Base-by-base conservation (phyloP, 108 stramenopile species). In the Cylindrotheca fusiformis region DNA sequence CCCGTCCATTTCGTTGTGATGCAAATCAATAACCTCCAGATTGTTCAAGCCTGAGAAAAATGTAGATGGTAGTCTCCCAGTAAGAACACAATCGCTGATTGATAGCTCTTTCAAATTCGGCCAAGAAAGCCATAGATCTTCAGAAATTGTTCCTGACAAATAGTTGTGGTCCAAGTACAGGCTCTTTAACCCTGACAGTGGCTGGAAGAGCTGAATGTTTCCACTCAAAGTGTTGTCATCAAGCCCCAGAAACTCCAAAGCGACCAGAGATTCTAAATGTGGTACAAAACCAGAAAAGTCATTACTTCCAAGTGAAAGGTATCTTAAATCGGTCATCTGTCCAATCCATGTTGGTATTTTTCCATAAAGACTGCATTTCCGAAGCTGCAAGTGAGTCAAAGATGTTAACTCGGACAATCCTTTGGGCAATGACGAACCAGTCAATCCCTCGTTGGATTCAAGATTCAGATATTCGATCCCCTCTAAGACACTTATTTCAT, bases 391-490 rank as follows among this genome's bases (percentile, higher is more conserved):
- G 20, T 73, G 64, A 10, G 56, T 30, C 14, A 72, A 21, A 1
- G 3, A 8, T 21, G 14, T 31, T 63, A 72, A 49, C 1, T 44
- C 33, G 18, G 10, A 3, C 63, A 72, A 51, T 1, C 51, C 48
- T 0, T 0, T 1, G 6, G 71, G 71, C 10, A 72, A 24, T n/a
- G n/a, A 64, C 10, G 63, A 20, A 6, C 71, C 71, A 32, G 22
- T 28, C 0, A 47, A 10, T 27, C 23, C 55, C 1, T 32, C 41
- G 47, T 86, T 86, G 54, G 41, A 56, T 2, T 72, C 47, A 25
- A 86, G 27, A 29, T 67, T 55, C 48, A 86, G 8, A 28, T 71
- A 57, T 17, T 60, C 58, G 49, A 86, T 54, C 5, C 62, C 30
- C 25, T 48, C 53, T 23, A 72, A 29, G 19, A 57, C 48, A 3